Evolutionary conservation across 2,329 filamentous ascomycete genomes (phyloP).

Genomic region (Ciborinia camelliae): DNA sequence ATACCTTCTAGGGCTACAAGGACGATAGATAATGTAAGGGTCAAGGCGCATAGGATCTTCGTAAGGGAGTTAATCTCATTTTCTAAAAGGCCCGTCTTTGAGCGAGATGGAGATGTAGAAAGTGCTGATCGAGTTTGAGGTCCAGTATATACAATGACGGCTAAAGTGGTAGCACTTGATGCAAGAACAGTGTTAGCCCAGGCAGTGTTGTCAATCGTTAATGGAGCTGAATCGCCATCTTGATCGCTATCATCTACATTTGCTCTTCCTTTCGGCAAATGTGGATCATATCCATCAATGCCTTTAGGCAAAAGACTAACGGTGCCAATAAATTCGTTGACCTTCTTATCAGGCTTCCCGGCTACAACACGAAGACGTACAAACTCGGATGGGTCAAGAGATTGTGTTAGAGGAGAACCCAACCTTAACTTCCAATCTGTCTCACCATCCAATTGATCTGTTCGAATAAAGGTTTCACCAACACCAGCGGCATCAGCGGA

Average conservation of each 20-base stretch:
- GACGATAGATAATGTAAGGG: constrained; percentile 78
- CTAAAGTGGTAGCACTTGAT: constrained; percentile 83
- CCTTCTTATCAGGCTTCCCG: constrained; percentile 86
- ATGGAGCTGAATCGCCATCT: constrained; percentile 58
- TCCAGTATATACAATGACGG: constrained; percentile 91
- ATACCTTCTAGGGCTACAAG: constrained; percentile 87
- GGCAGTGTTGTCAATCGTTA: constrained; percentile 95
- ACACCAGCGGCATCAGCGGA: constrained; percentile 35
- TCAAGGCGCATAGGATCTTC: constrained; percentile 90
- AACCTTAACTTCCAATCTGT: constrained; percentile 97
- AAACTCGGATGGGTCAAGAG: constrained; percentile 69
- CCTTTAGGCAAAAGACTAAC: constrained; percentile 66
- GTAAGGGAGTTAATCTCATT: constrained; percentile 96
- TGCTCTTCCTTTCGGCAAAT: constrained; percentile 33
- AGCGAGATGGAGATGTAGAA: constrained; percentile 86
- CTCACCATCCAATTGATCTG: constrained; percentile 94
- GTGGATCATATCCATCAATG: constrained; percentile 47
- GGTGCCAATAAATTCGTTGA: constrained; percentile 93
- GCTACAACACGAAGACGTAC: constrained; percentile 69
- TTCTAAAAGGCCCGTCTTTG: constrained; percentile 90
- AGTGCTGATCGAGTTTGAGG: constrained; percentile 90
- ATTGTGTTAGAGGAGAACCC: constrained; percentile 81
- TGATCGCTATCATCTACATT: constrained; percentile 34
- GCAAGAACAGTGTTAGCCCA: constrained; percentile 98
- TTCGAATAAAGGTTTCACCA: constrained; percentile 94